These are phyloP conservation scores for Cynara cardunculus DNA, from an alignment of 129 eudicot genomes.

Conservation along the genomic window DNA sequence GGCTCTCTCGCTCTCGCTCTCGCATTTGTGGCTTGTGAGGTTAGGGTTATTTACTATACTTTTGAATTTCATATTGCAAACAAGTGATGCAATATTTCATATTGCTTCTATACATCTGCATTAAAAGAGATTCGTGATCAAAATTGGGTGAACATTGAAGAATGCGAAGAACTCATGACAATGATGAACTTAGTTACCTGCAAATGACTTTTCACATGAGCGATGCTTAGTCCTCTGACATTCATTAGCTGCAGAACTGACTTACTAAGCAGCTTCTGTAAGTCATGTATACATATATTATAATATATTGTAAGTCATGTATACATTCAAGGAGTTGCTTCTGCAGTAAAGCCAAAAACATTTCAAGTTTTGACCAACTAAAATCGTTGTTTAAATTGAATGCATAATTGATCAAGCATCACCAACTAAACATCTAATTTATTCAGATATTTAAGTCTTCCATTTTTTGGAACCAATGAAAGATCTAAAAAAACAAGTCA, in stretches of 20 bases:
- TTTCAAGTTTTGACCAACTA: conserved; percentile 16
- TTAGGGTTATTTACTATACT: too few species aligned
- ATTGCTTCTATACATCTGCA: conserved; percentile 82
- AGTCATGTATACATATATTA: too few species aligned
- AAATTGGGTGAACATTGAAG: not conserved
- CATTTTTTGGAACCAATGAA: conserved; percentile 2
- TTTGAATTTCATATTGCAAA: too few species aligned
- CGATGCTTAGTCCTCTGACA: conserved; percentile 82
- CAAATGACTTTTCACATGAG: conserved; percentile 92
- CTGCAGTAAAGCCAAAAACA: conserved; percentile 37
- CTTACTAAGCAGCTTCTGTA: too few species aligned
- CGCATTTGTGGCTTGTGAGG: too few species aligned
- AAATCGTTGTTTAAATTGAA: not conserved
- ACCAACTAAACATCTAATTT: conserved; percentile 8
- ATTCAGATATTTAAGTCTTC: not conserved
- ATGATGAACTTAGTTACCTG: conserved; percentile 47
- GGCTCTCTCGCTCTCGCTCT: too few species aligned
- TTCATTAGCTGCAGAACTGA: conserved; percentile 83
- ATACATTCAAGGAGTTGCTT: conserved; percentile 96
- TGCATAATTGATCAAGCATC: not conserved
- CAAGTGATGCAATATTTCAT: too few species aligned
- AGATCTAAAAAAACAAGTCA: conserved; percentile 11
- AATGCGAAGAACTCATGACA: not conserved
- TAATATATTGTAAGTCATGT: too few species aligned
- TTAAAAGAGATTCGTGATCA: not conserved